Evolutionary conservation across 1,284 basidiomycete genomes (phyloP), one percentile per base, ranked within the genome.

Genomic region (Tremellales sp.): DNA sequence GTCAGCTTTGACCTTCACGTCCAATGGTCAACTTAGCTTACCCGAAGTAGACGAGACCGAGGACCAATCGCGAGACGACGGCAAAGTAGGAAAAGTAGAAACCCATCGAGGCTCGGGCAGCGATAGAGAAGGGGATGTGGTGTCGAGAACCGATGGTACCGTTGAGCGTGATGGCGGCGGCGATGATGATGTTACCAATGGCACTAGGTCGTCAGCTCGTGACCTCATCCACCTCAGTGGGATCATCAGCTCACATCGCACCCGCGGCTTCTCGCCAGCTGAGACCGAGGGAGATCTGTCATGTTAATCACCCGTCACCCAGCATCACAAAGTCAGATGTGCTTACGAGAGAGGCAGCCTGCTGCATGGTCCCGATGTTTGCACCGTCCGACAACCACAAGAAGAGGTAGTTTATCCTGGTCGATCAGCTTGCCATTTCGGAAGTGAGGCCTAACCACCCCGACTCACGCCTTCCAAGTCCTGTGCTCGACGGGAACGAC

Each of bases 21-120:
- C n/a, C 8, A n/a, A 21, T 42, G 25, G 10, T n/a, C n/a, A n/a
- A n/a, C n/a, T n/a, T n/a, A n/a, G 54, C 65, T 41, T 33, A 67
- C 65, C 65, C 66, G 57, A 84, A 85, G 85, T 86, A 89, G 69
- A 87, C 84, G 77, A 85, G 80, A 40, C 84, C 79, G 15, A 88
- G 78, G 36, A 87, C 75, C 36, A 83, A 78, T 22, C 86, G 81
- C 51, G 84, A 86, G 52, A 89, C 69, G 46, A 89, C 84, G 54
- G 81, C 82, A 57, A 68, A 68, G 58, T 68, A 68, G 40, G 64
- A 66, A 42, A 65, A 65, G 59, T 84, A 87, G 75, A 87, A 87
- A 1, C 87, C 87, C 62, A 87, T 86, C 0, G 84, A 86, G 0
- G 84, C 85, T 6, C 87, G 78, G 56, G 84, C 84, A 12, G 86